phyloP scores from a whole-genome alignment of 1,139 yeast species.

The Zygoascus hellenicus region DNA sequence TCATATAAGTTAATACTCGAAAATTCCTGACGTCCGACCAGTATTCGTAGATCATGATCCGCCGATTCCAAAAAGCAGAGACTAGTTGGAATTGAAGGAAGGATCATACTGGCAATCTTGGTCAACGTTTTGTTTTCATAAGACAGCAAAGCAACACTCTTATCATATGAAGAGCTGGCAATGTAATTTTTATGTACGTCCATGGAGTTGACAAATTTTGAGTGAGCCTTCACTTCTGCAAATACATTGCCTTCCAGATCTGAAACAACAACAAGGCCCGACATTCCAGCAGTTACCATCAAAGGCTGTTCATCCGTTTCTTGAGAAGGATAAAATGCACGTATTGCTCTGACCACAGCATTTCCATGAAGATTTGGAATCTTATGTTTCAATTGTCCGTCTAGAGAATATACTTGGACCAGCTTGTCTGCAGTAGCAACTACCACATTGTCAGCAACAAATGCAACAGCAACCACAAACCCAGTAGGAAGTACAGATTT shows the following conservation, averaged over 20 bases:
- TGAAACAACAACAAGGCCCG: constrained; percentile 24
- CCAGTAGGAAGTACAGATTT: constrained; percentile 7
- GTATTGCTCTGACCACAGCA: constrained; percentile 18
- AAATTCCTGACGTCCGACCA: constrained; percentile 56
- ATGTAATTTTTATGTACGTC: constrained; percentile 37
- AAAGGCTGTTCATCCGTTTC: constrained; percentile 11
- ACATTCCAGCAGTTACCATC: constrained; percentile 34
- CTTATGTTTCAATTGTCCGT: constrained; percentile 17
- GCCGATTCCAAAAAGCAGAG: constrained; percentile 20
- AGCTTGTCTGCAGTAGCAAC: constrained; percentile 24
- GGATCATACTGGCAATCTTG: constrained; percentile 6
- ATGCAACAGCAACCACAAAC: constrained; percentile 9
- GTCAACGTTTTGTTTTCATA: constrained; percentile 35
- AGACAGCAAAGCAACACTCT: constrained; percentile 39
- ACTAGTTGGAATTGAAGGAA: constrained; percentile 14
- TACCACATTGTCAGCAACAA: constrained; percentile 12
- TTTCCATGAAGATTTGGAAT: constrained; percentile 21
- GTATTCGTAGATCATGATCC: constrained; percentile 34
- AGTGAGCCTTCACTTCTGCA: constrained; percentile 35
- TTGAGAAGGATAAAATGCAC: constrained; percentile 9
- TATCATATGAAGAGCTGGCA: constrained; percentile 62
- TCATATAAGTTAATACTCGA: constrained; percentile 49
- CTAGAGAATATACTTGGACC: constrained; percentile 19
- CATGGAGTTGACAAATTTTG: constrained; percentile 40
- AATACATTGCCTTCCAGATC: constrained; percentile 13